Base-by-base conservation (phyloP, 169 alveolate genomes). In the Cyclospora cayetanensis region DNA sequence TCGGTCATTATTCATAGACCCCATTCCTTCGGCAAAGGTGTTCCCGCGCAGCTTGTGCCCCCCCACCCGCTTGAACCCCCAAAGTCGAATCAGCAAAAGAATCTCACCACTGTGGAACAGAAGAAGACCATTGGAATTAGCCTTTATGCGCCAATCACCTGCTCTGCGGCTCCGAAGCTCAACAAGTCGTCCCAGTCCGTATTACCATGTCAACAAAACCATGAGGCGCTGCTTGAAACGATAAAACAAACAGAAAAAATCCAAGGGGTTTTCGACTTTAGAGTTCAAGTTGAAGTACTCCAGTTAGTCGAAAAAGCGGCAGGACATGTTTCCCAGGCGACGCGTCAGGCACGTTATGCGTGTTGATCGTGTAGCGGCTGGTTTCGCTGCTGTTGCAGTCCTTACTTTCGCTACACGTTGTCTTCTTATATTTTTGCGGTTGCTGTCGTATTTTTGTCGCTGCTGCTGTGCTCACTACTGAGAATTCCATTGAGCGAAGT, bases 1-100 rank as follows among this genome's bases (percentile, higher is more conserved):
- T 76, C 86, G 3, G 86, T 76, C 39, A 43, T 76, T 41, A 76
- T 76, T 29, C 29, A 34, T n/a, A 22, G 66, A 65, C 86, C 86
- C 39, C 55, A 39, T n/a, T 76, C 86, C 65, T 76, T 76, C 34
- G 27, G 66, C 42, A 22, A 25, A 11, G 86, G 31, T 22, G 55
- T 42, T 42, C 66, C 86, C 34, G 7, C 65, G 4, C 65, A n/a
- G 86, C 86, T 76, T 34, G 37, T 76, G 63, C 86, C 86, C 1
- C 86, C 65, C 27, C 86, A 76, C 55, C 86, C 86, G 4, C 9
- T 43, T 31, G 50, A 76, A n/a, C 25, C 86, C 4, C 20, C 39
- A 41, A 11, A 9, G n/a, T 18, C 86, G 9, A 1, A 37, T 27
- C 27, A 31, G 18, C 52, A 2, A 9, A 50, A 2, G 20, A 34